Evolutionary conservation across 352 stramenopile species (phyloP).

Genomic region (Blastocystis sp.): DNA sequence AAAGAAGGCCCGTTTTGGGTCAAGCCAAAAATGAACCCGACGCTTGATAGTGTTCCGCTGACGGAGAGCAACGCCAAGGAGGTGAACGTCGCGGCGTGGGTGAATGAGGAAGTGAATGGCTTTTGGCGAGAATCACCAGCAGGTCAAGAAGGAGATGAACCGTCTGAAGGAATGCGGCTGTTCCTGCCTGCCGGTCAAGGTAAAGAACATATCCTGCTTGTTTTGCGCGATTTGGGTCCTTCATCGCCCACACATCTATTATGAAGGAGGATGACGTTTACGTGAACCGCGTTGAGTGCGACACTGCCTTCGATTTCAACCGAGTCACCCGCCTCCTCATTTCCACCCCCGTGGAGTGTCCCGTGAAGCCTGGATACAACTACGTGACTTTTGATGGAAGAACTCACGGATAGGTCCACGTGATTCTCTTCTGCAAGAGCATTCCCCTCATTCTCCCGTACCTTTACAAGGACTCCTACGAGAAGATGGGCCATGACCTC

Average conservation of each 20-base stretch:
- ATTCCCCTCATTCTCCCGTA: slow-evolving; percentile 68
- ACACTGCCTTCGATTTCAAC: slow-evolving; percentile 68
- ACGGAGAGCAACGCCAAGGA: slow-evolving; percentile 26
- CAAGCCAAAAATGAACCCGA: slow-evolving; percentile 16
- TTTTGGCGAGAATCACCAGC: not conserved
- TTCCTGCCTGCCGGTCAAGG: slow-evolving; percentile 42
- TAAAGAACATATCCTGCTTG: slow-evolving; percentile 65
- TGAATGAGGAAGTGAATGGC: slow-evolving; percentile 17
- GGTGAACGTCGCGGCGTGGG: slow-evolving; percentile 50
- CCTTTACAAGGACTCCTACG: slow-evolving; percentile 50
- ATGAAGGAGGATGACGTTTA: slow-evolving; percentile 39
- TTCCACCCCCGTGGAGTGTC: slow-evolving; percentile 47
- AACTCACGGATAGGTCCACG: slow-evolving; percentile 57
- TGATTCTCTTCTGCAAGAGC: slow-evolving; percentile 63
- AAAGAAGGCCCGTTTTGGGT: not conserved
- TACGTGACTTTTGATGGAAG: slow-evolving; percentile 11
- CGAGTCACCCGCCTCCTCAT: slow-evolving; percentile 44
- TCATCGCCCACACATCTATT: slow-evolving; percentile 55
- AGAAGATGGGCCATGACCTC: slow-evolving; percentile 38
- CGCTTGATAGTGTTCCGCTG: not conserved
- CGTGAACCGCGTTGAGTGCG: slow-evolving; percentile 63
- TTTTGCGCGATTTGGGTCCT: not conserved
- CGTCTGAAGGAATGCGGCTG: slow-evolving; percentile 21
- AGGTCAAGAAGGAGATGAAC: slow-evolving; percentile 33
- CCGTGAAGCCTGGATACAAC: slow-evolving; percentile 55